These are phyloP conservation scores for Claviceps arundinis DNA, from an alignment of 2,329 filamentous ascomycete species.

Conservation along the genomic window DNA sequence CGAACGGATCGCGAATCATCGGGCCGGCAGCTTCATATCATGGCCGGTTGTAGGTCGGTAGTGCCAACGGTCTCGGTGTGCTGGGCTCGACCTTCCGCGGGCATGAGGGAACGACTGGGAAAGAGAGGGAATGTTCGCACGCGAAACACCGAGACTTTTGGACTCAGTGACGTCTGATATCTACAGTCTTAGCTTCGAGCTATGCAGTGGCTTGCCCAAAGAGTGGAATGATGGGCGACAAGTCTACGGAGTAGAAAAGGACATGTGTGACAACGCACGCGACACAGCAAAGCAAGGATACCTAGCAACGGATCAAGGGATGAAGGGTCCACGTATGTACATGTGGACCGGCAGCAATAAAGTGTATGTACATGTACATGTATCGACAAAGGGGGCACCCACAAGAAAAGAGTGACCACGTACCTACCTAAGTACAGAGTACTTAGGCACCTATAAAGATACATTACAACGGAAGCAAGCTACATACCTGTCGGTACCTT, in stretches of 20 bases:
- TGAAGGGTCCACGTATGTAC: too few relatives aligned
- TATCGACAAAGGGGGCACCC: too few relatives aligned
- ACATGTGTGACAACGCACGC: not conserved
- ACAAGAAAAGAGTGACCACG: too few relatives aligned
- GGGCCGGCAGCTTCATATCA: slow-evolving; percentile 18
- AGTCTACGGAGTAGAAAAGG: not conserved
- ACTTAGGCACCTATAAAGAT: too few relatives aligned
- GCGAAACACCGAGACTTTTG: not conserved
- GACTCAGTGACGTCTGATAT: not conserved
- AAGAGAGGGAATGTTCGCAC: slow-evolving; percentile 28
- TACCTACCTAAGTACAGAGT: too few relatives aligned
- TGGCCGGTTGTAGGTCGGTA: not conserved
- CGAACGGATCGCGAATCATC: slow-evolving; percentile 33
- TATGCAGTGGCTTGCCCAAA: not conserved
- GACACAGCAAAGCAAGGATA: not conserved
- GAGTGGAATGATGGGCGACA: not conserved
- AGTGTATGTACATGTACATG: too few relatives aligned
- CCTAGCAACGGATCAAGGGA: too few relatives aligned
- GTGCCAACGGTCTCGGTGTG: not conserved
- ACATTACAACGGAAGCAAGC: too few relatives aligned
- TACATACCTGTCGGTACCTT: too few relatives aligned
- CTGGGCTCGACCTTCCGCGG: not conserved
- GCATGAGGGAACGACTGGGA: not conserved
- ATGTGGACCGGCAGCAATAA: too few relatives aligned
- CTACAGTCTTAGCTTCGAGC: not conserved